Base-by-base conservation (phyloP, 75 land plant species). In the Selaginella moellendorffii region DNA sequence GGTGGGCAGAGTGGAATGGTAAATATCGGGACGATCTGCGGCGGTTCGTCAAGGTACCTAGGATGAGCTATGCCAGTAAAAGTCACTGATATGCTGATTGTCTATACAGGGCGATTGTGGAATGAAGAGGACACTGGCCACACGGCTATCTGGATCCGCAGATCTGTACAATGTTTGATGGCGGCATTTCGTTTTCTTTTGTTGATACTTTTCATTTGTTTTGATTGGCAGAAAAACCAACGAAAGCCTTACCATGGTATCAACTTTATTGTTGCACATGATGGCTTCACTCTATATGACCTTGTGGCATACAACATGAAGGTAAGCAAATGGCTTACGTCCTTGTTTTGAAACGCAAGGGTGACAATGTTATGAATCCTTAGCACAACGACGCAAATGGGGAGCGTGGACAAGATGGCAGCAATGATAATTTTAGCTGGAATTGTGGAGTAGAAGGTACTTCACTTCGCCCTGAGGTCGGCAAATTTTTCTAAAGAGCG, bases 1-100 rank as follows among this genome's bases (percentile, higher is more conserved):
- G 90, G 72, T 93, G 98, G 98, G 90, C 96, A 27, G 98, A 93
- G 59, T 93, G 96, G 98, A 93, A 93, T 79, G 98, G 98, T 30
- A 85, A 73, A 69, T 93, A 93, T 60, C 85, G 98, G 63, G 98
- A 93, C 73, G 98, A 93, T 78, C 62, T 93, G 12, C 73, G 98
- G 36, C 78, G 77, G 67, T 93, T 86, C 68, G 80, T 93, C 27
- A 89, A 86, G 82, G 96, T 89, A 36, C 30, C 1, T 17, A 0
- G 19, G 1, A 71, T 36, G 2, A 18, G 2, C 14, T 20, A 29
- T 24, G 1, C 2, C 26, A 1, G 17, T 62, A 25, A 25, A 8
- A 2, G 2, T 62, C 2, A 24, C 17, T 8, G 26, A 25, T 23
- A 36, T 36, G 14, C 46, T 36, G n/a, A 56, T 56, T 2, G n/a